These are phyloP conservation scores for Suillus clintonianus DNA, from an alignment of 768 basidiomycete species.

Conservation along the genomic window DNA sequence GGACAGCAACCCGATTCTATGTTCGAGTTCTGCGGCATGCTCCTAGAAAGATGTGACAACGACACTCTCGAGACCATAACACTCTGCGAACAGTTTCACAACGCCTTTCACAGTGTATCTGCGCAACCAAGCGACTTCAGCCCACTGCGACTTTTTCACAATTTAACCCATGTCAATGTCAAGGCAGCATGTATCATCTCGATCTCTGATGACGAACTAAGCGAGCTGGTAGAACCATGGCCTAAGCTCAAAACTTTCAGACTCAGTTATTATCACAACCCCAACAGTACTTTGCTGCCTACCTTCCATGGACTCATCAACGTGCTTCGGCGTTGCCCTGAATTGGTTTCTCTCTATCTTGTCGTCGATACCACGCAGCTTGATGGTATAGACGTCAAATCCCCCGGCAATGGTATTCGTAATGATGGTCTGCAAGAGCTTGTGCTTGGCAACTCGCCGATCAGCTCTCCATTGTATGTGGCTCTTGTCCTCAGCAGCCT, in stretches of 20 bases:
- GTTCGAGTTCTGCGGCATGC: neutral
- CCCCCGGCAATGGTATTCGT: neutral
- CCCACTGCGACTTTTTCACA: neutral
- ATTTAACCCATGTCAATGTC: neutral
- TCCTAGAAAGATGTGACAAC: neutral
- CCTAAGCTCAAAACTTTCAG: conserved; percentile 20
- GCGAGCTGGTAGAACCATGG: conserved; percentile 20
- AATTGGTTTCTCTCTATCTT: conserved; percentile 19
- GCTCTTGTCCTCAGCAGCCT: conserved; percentile 13
- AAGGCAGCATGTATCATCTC: conserved; percentile 16
- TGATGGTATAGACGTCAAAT: neutral
- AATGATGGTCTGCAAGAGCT: conserved; percentile 3
- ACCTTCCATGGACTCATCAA: conserved; percentile 18
- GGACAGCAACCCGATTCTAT: no score
- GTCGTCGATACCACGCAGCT: conserved; percentile 19
- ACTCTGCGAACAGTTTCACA: neutral
- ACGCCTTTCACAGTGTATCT: neutral
- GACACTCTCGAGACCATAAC: neutral
- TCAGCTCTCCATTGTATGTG: conserved; percentile 11
- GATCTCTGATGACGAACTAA: conserved; percentile 17
- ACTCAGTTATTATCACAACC: conserved; percentile 19
- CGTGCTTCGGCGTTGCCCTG: conserved; percentile 13
- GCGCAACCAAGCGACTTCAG: neutral
- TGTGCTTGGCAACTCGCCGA: conserved; percentile 21
- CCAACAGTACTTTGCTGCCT: conserved; percentile 17